Base-by-base conservation (phyloP, 2,329 filamentous ascomycete species). In the Podosphaera fusca region DNA sequence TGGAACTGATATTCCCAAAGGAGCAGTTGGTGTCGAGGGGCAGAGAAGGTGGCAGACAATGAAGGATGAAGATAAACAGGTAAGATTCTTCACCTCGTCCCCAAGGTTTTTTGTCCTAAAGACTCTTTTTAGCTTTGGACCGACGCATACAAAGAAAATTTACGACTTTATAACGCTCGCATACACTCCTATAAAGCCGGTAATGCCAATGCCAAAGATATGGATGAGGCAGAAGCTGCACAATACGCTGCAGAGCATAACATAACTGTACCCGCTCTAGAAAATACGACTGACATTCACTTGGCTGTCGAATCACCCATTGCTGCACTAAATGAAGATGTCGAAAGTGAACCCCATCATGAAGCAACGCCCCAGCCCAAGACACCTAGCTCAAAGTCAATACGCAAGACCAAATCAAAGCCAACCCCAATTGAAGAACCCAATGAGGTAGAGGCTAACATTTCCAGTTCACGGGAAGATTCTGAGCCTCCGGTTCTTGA, bases 21-120 rank as follows among this genome's bases (percentile, higher is more conserved):
- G 87, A 66, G 87, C 89, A 58, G 85, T 96, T 54, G 84, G 88
- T 67, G 81, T 86, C 59, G 88, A 95, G 70, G 87, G 88, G 46
- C 89, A 87, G 66, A 81, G 81, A 64, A 80, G 89, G 65, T 95
- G 90, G 90, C 78, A 81, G 60, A 77, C 79, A 61, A 87, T 95
- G 82, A 73, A 74, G 5, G 76, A 82, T 1, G 70, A 73, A 8
- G 84, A 94, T 72, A 94, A 94, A 72, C 72, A 72, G 60, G 73
- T 74, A 63, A 64, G 72, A 61, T 8, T 45, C 36, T n/a, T 29
- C 4, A n/a, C 38, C 36, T 40, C 8, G 9, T 12, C 5, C 29
- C 30, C 31, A 10, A 34, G 49, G 5, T 5, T 3, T 2, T 34
- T 30, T 52, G 2, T 31, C 9, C 47, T 53, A 59, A 34, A 56